A percentile compares a stretch with the other conserved stretches of the same genome.
Evolutionary conservation across 1,139 yeast species (phyloP).

Genomic region (Magnusiomyces clavatus): DNA sequence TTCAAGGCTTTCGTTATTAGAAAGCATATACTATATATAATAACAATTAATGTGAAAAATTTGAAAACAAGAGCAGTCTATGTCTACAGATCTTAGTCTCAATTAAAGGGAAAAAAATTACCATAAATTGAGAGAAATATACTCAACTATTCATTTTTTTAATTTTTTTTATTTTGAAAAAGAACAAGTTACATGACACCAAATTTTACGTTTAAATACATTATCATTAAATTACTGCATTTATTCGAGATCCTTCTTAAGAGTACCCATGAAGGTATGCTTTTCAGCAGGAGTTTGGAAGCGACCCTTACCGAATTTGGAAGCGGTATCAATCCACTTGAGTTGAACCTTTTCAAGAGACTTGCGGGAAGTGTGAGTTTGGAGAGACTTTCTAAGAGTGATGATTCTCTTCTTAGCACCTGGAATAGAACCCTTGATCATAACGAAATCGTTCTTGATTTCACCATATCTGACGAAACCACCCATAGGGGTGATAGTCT

Average conservation of each 20-base stretch:
- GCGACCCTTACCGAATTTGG: conserved; percentile 99
- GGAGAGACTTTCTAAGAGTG: conserved; percentile 97
- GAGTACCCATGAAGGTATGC: conserved; percentile 99
- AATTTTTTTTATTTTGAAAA: too few species aligned
- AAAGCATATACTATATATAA: too few species aligned
- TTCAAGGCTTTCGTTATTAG: too few species aligned
- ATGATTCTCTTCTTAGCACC: conserved; percentile 99
- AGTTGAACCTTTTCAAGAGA: conserved; percentile 94
- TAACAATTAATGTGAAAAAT: too few species aligned
- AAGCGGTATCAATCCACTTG: conserved; percentile 99
- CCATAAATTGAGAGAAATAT: too few species aligned
- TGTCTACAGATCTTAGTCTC: too few species aligned
- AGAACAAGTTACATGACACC: too few species aligned
- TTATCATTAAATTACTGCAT: too few species aligned
- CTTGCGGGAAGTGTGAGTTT: conserved; percentile 96
- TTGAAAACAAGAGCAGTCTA: too few species aligned
- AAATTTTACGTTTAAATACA: too few species aligned
- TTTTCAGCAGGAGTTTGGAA: conserved; percentile 99
- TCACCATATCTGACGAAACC: conserved; percentile 99
- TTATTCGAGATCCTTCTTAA: conserved; percentile 75
- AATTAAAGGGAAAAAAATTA: too few species aligned
- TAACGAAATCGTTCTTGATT: conserved; percentile 94
- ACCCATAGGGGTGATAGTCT: conserved; percentile 99
- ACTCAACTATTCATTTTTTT: too few species aligned
- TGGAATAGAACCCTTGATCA: conserved; percentile 98